These are phyloP conservation scores for Rehmannia glutinosa DNA, from an alignment of 257 asterid genomes.

Conservation along the genomic window DNA sequence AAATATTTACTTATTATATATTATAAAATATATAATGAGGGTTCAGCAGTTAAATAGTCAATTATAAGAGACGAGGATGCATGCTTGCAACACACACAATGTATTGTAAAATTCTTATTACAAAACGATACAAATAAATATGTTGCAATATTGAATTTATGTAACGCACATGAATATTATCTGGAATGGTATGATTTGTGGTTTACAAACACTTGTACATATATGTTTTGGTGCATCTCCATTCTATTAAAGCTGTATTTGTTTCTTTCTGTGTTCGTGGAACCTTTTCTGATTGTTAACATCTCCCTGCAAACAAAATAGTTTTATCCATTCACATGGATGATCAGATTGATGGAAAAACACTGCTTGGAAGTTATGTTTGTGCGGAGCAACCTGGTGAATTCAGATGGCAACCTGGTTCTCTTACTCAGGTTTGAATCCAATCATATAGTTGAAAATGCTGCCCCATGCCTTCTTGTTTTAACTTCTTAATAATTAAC, in stretches of 20 bases:
- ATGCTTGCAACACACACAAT: too few species aligned
- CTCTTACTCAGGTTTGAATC: constrained; percentile 83
- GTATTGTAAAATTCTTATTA: too few species aligned
- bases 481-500: constrained; percentile 9
- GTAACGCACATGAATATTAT: too few species aligned
- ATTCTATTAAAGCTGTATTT: background rate
- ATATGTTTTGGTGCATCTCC: background rate
- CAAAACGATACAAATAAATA: too few species aligned
- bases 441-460: constrained; percentile 2
- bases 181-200: too few species aligned
- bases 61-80: too few species aligned
- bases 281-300: constrained; percentile 15
- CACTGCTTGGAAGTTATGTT: constrained; percentile 85
- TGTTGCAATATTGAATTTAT: too few species aligned
- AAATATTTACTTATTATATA: too few species aligned
- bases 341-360: constrained; percentile 94
- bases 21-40: too few species aligned
- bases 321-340: constrained; percentile 92
- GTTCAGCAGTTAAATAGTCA: too few species aligned
- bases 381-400: constrained; percentile 94
- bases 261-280: background rate
- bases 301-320: constrained; percentile 20
- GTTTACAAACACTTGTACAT: background rate
- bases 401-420: constrained; percentile 99
- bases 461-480: constrained; percentile 16